Base-by-base conservation (phyloP, 441 rosid species). In the Cnidoscolus chayamansa region DNA sequence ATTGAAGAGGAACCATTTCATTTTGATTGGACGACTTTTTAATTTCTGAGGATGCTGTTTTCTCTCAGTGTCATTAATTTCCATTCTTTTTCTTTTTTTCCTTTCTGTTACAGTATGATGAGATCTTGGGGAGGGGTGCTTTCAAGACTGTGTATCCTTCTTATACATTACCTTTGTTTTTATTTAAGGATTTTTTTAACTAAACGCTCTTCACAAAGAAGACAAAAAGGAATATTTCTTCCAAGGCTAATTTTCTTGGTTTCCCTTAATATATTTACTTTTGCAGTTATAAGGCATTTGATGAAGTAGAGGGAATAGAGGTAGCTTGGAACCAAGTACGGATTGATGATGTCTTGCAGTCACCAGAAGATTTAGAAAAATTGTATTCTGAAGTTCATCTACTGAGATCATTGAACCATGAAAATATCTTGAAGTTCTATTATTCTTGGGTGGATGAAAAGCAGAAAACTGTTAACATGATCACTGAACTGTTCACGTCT, bases 321-420 rank as follows among this genome's bases (percentile, higher is more conserved):
- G 92, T 87, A 66, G 96, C 96, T 30, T 90, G 96, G 96, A 89
- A 85, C 77, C 90, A 82, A 74, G 84, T 90, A 64, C 80, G 71
- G 59, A 84, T 90, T 4, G 86, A 87, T 57, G 89, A 87, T 60
- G 86, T 85, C 50, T 49, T 87, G 79, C 86, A 81, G 71, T 81
- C 86, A 40, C 89, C 86, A 50, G 87, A 81, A 49, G 90, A 84
- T 40, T 80, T 90, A 70, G 87, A 83, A 65, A 82, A 86, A 68
- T 81, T 90, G 17, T 89, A 89, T 67, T 82, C 86, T 6, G 96
- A 90, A 82, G 96, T 90, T 70, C 76, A 86, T 74, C 16, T 89
- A 37, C 78, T 90, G 48, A 90, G 81, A 77, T 77, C 94, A 12
- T 56, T 90, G 67, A 85, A 83, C 54, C 92, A 90, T 74, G 87